A percentile compares a stretch with the other conserved stretches of the same genome.
phyloP scores from a whole-genome alignment of 768 basidiomycete species.

The Macrolepiota dolichaula region DNA sequence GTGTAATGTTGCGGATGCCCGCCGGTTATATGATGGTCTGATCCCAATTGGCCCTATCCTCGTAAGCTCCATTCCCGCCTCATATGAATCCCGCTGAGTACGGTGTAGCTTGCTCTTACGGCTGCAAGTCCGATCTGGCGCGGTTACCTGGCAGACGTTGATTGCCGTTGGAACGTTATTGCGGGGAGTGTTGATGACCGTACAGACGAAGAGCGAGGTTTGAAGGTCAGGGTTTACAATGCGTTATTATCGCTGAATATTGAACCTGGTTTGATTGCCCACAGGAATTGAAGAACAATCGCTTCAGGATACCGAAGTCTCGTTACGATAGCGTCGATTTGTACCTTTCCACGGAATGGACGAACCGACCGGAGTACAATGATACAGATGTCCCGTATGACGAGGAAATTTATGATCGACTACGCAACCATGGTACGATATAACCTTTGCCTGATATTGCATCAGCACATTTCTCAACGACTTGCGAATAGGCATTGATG shows the following conservation, averaged over 20 bases:
- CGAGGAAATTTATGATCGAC: constrained; percentile 63
- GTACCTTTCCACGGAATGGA: constrained; percentile 85
- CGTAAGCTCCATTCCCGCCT: constrained; percentile 41
- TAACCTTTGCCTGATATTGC: background rate
- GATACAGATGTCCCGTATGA: constrained; percentile 84
- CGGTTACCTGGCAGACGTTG: constrained; percentile 93
- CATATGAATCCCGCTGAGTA: background rate
- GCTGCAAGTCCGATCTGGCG: constrained; percentile 95
- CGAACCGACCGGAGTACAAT: constrained; percentile 92
- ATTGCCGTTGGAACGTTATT: constrained; percentile 98
- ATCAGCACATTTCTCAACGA: background rate
- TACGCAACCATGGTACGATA: constrained; percentile 72
- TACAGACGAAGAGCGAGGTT: constrained; percentile 90
- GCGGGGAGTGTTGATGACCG: constrained; percentile 98
- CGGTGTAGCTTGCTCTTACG: constrained; percentile 78
- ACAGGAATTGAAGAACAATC: constrained; percentile 75
- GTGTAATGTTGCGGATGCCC: constrained; percentile 88
- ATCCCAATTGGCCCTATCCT: constrained; percentile 94
- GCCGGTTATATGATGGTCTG: constrained; percentile 93
- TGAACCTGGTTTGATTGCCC: constrained; percentile 3
- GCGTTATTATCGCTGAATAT: background rate
- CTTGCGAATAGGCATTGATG: constrained; percentile 67
- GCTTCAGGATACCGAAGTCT: constrained; percentile 88
- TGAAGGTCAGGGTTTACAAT: constrained; percentile 49
- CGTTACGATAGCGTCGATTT: constrained; percentile 95